Percentiles rank a stretch among this genome's conserved stretches.
phyloP scores from a whole-genome alignment of 495 filamentous ascomycete species.

The Xylaria palmicola region DNA sequence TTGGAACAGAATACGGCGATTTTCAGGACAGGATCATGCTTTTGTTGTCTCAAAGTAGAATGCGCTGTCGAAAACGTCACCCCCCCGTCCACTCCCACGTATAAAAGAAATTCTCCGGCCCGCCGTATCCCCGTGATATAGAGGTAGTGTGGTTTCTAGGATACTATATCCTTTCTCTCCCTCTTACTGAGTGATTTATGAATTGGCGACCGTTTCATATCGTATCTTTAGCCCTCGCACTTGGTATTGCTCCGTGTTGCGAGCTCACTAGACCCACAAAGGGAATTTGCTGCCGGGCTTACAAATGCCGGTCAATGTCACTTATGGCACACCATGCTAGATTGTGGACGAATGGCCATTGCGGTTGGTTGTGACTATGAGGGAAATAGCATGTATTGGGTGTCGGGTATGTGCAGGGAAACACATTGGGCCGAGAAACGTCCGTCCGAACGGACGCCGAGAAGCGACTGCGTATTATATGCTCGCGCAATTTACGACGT shows the following conservation, averaged over 20 bases:
- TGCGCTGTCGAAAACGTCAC: no score
- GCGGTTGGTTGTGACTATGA: neutral
- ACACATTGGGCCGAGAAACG: neutral
- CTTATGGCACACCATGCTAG: neutral
- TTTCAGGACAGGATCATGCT: no score
- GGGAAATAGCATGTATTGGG: neutral
- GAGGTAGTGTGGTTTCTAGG: no score
- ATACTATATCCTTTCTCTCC: no score
- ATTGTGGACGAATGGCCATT: neutral
- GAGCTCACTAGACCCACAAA: neutral
- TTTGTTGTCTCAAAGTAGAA: no score
- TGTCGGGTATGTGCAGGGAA: neutral
- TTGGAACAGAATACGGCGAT: no score
- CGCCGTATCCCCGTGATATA: no score
- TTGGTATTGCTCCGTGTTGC: constrained; percentile 6
- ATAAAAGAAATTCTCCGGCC: no score
- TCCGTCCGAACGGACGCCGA: constrained; percentile 4
- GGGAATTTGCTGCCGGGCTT: neutral
- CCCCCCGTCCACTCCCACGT: no score
- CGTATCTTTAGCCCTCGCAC: no score
- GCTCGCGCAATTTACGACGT: neutral
- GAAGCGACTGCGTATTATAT: neutral
- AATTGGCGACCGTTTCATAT: no score
- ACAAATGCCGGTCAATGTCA: neutral
- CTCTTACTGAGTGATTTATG: no score